phyloP scores from a whole-genome alignment of 2,329 filamentous ascomycete species.

The Nectriaceae sp. region DNA sequence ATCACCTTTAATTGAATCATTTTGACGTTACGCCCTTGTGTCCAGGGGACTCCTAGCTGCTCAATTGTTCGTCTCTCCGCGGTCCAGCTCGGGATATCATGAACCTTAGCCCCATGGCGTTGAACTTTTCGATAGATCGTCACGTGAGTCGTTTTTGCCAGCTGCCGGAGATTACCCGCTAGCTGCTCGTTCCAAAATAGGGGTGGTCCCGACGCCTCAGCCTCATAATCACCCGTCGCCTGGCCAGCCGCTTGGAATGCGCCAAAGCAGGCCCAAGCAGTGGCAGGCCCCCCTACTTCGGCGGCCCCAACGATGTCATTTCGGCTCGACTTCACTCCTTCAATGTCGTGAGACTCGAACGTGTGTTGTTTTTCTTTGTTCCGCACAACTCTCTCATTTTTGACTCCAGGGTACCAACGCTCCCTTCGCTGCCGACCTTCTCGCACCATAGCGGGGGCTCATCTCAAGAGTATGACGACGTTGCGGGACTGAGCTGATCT shows the following conservation, averaged over 20 bases:
- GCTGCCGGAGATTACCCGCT: background rate
- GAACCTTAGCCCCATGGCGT: slow-evolving; percentile 14
- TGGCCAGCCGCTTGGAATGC: slow-evolving; percentile 28
- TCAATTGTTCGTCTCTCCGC: slow-evolving; percentile 18
- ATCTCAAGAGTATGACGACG: slow-evolving; percentile 28
- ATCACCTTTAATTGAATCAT: slow-evolving; percentile 91
- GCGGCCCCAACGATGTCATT: slow-evolving; percentile 29
- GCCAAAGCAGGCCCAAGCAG: slow-evolving; percentile 16
- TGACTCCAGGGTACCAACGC: slow-evolving; percentile 3
- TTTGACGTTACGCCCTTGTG: slow-evolving; percentile 39
- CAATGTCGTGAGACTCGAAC: slow-evolving; percentile 19
- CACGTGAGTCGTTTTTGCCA: slow-evolving; percentile 21
- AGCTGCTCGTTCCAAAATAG: background rate
- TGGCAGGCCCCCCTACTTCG: slow-evolving; percentile 19
- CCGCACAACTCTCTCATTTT: slow-evolving; percentile 4
- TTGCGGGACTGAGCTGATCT: slow-evolving; percentile 28
- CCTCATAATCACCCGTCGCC: slow-evolving; percentile 29
- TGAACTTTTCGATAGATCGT: slow-evolving; percentile 29
- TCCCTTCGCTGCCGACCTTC: slow-evolving; percentile 8
- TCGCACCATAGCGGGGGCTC: slow-evolving; percentile 3
- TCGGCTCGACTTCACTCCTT: slow-evolving; percentile 29
- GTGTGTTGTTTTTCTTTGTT: slow-evolving; percentile 14
- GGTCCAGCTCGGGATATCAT: slow-evolving; percentile 19
- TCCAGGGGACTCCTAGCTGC: slow-evolving; percentile 22
- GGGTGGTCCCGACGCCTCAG: background rate